Percentiles rank a stretch among this genome's conserved stretches.
Evolutionary conservation across 2,329 filamentous ascomycete species (phyloP).

Genomic region (Ceratocystis variospora): DNA sequence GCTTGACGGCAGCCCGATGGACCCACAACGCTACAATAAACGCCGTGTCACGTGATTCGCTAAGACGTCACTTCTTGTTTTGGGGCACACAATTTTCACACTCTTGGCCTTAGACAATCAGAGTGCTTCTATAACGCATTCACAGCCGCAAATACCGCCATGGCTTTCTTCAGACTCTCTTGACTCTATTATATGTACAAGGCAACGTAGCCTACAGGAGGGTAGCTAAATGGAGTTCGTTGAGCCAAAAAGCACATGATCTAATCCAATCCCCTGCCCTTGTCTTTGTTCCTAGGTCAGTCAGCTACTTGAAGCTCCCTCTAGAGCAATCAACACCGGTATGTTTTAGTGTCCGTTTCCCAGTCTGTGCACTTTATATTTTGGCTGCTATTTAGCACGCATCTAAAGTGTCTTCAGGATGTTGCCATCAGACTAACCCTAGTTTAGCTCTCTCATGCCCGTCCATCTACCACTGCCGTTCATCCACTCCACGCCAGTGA

Average conservation of each 20-base stretch:
- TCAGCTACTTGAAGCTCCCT: background rate
- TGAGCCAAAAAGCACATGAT: too few relatives aligned
- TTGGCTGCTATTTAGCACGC: background rate
- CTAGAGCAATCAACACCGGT: background rate
- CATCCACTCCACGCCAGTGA: background rate
- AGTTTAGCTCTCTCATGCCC: background rate
- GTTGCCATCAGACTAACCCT: background rate
- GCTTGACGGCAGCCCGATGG: background rate
- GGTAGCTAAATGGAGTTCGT: too few relatives aligned
- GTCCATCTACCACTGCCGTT: background rate
- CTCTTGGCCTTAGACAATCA: background rate
- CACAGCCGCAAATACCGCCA: too few relatives aligned
- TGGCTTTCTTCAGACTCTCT: too few relatives aligned
- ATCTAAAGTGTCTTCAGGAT: background rate
- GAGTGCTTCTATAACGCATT: too few relatives aligned
- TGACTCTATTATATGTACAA: too few relatives aligned
- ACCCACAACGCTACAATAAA: background rate
- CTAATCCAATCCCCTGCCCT: background rate
- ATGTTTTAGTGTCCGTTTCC: background rate
- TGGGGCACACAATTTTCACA: background rate
- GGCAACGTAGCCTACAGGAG: too few relatives aligned
- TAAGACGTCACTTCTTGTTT: background rate
- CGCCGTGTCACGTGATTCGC: background rate
- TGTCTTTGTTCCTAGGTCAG: background rate
- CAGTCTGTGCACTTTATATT: constrained; percentile 3